A percentile compares a stretch with the other conserved stretches of the same genome.
phyloP scores from a whole-genome alignment of 805 yeast genomes.

The Komagataella pseudopastoris region DNA sequence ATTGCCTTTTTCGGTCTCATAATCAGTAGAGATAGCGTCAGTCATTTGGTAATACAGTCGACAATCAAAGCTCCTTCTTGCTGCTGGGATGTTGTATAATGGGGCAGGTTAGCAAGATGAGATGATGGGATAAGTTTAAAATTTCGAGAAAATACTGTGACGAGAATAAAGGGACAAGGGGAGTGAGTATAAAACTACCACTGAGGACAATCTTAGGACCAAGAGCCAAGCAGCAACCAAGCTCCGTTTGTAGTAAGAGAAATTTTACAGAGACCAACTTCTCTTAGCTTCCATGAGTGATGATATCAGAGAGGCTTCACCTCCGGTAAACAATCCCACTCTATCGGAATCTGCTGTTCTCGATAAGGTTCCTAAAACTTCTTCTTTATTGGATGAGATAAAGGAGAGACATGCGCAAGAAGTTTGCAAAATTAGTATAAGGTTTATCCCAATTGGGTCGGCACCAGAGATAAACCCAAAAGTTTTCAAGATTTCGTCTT shows the following conservation, averaged over 20 bases:
- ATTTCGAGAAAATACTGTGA: not conserved
- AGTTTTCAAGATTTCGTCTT: slow-evolving; percentile 32
- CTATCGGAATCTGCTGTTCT: not conserved
- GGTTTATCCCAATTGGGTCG: slow-evolving; percentile 52
- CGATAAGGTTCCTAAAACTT: slow-evolving; percentile 6
- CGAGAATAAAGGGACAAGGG: not conserved
- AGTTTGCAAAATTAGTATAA: slow-evolving; percentile 24
- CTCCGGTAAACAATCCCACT: not conserved
- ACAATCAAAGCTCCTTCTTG: not conserved
- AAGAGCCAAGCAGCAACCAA: slow-evolving; percentile 3
- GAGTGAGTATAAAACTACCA: slow-evolving; percentile 1
- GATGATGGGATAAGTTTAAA: not conserved
- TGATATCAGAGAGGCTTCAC: not conserved
- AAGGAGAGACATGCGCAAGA: not conserved
- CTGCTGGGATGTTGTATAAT: not conserved
- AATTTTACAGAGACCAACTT: no score
- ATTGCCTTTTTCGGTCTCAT: not conserved
- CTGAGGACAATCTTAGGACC: no score
- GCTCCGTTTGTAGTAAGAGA: slow-evolving; percentile 3
- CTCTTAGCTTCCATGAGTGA: not conserved
- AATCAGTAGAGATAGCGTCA: not conserved
- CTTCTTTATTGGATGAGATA: slow-evolving; percentile 5
- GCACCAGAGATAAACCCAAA: slow-evolving; percentile 34
- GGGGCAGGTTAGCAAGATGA: not conserved
- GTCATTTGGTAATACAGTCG: not conserved